Conservation (phyloP, 495 filamentous ascomycete species). For the Penicillium macrosclerotiorum region DNA sequence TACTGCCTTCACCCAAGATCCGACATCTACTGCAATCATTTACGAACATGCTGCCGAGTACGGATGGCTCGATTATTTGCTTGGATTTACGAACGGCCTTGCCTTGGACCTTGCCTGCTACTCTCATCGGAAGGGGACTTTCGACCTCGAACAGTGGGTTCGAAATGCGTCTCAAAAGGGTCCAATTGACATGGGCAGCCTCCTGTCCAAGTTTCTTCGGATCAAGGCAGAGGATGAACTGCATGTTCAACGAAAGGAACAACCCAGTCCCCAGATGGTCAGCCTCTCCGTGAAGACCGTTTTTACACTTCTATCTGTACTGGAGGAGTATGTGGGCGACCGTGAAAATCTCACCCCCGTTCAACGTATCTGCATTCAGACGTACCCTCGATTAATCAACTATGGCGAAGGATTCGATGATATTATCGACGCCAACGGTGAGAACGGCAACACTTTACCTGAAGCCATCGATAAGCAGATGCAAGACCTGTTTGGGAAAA, state of each 20-base stretch:
- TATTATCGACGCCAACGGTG: slow-evolving; percentile 80
- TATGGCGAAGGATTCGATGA: slow-evolving; percentile 90
- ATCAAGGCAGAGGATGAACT: slow-evolving; percentile 84
- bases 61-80: slow-evolving; percentile 78
- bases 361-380: slow-evolving; percentile 84
- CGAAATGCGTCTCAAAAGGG: slow-evolving; percentile 59
- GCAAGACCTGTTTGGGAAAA: slow-evolving; percentile 94
- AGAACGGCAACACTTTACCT: slow-evolving; percentile 73
- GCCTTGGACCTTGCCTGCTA: slow-evolving; percentile 85
- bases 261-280: slow-evolving; percentile 59
- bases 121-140: slow-evolving; percentile 76
- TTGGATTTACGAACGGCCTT: slow-evolving; percentile 72
- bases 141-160: slow-evolving; percentile 82
- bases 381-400: slow-evolving; percentile 94
- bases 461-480: slow-evolving; percentile 80
- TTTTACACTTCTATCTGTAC: slow-evolving; percentile 70
- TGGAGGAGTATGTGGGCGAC: slow-evolving; percentile 64
- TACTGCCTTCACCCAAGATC: slow-evolving; percentile 73
- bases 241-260: slow-evolving; percentile 61
- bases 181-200: slow-evolving; percentile 57
- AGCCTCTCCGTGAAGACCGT: slow-evolving; percentile 83
- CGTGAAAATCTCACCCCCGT: slow-evolving; percentile 59
- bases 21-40: slow-evolving; percentile 70
- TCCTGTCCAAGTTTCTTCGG: slow-evolving; percentile 70
- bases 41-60: slow-evolving; percentile 78